phyloP scores from a whole-genome alignment of 164 flowering plant species.

The Berberis thunbergii region DNA sequence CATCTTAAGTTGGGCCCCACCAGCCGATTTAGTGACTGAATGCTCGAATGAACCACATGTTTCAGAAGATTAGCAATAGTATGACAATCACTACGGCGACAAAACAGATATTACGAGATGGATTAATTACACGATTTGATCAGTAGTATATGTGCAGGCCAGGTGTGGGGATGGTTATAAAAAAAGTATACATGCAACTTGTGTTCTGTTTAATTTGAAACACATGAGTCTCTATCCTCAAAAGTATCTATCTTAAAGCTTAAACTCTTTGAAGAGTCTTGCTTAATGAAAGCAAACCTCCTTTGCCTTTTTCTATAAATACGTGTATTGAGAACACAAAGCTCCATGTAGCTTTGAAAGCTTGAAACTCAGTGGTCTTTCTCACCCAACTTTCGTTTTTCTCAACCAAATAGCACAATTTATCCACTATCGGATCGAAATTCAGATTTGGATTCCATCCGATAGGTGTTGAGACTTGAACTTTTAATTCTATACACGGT shows the following conservation, averaged over 20 bases:
- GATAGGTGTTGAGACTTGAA: constrained; percentile 9
- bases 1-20: neutral
- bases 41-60: too few relatives aligned
- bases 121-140: neutral
- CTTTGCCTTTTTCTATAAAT: constrained; percentile 1
- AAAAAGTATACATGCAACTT: constrained; percentile 5
- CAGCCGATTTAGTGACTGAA: too few relatives aligned
- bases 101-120: too few relatives aligned
- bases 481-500: neutral
- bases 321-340: neutral
- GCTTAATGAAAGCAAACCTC: neutral
- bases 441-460: constrained; percentile 9
- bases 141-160: neutral
- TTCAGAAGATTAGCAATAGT: too few relatives aligned
- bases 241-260: neutral
- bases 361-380: neutral
- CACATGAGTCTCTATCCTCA: constrained; percentile 3
- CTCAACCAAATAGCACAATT: neutral
- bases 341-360: neutral
- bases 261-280: neutral
- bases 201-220: neutral
- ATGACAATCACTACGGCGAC: too few relatives aligned
- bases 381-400: neutral
- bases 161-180: neutral
- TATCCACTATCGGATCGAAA: constrained; percentile 11